Percentiles rank a stretch among this genome's conserved stretches.
These are phyloP conservation scores for Pistacia atlantica DNA, from an alignment of 345 rosid genomes.

Conservation along the genomic window DNA sequence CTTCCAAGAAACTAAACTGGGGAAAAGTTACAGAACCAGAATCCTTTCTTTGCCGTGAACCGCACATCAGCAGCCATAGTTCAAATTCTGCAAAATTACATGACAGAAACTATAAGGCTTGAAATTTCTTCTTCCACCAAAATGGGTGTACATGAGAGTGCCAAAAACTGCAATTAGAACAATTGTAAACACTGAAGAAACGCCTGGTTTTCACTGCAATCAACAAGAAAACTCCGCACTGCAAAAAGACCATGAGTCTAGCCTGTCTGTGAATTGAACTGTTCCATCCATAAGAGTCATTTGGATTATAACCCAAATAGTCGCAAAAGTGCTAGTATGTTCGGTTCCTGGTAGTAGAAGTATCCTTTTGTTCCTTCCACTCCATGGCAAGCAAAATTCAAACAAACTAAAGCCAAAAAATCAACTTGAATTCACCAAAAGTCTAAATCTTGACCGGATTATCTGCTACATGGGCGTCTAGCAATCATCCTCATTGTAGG, in stretches of 20 bases:
- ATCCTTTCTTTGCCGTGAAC: background rate
- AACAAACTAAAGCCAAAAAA: constrained; percentile 11
- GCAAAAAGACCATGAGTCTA: background rate
- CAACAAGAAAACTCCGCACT: constrained; percentile 9
- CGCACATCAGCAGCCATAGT: background rate
- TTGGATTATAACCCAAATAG: background rate
- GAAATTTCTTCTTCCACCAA: background rate
- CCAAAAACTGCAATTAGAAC: background rate
- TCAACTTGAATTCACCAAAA: background rate
- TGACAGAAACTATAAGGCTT: background rate
- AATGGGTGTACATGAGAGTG: background rate
- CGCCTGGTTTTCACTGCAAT: background rate
- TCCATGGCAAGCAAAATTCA: constrained; percentile 10
- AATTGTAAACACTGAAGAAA: background rate
- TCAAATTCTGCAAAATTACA: background rate
- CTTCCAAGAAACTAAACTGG: background rate
- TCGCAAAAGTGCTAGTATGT: background rate
- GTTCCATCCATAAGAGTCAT: background rate
- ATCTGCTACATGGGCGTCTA: constrained; percentile 8
- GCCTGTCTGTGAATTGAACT: background rate
- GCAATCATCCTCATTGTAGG: constrained; percentile 29
- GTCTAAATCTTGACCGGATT: background rate
- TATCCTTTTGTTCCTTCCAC: constrained; percentile 7
- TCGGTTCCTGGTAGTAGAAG: background rate
- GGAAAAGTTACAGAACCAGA: no score